Evolutionary conservation across 805 yeast species (phyloP), one percentile per base, ranked within the genome.

Genomic region (Yarrowia sp.): DNA sequence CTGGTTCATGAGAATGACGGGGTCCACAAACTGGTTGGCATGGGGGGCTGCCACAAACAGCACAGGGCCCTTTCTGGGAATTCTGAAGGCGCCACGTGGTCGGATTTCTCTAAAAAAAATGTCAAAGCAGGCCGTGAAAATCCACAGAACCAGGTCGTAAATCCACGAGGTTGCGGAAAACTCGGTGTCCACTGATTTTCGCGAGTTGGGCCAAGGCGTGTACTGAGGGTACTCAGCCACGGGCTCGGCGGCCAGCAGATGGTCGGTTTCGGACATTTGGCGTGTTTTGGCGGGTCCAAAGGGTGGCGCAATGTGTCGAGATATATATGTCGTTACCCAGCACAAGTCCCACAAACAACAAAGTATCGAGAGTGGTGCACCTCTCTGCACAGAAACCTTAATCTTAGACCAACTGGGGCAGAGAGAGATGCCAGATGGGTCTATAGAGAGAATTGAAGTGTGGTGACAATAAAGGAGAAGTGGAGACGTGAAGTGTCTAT

Each of bases 11-110:
- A 95, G 81, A 64, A 95, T 84, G 60, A 93, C 85, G 1, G 95
- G 94, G 71, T 87, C 91, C 40, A 93, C 92, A 75, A 93, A 93
- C 78, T 92, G 97, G 77, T 92, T 92, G n/a, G 97, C 96, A 79
- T 94, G 99, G 1, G 98, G 98, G 1, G 97, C 99, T 12, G 95
- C 96, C 42, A 95, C 98, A 70, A 95, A 88, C 67, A 94, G 89
- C 9, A 92, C 88, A 0, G 98, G 94, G 0, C 97, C 98, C 10
- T 83, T 77, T 38, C 83, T 81, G 14, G 90, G 89, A 63, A 86
- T 83, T 56, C 84, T 84, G 78, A 86, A 91, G 0, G 97, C 92
- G 0, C 98, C 97, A 69, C 98, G 83, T 3, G 95, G 87, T 66
- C 91, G 83, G 70, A 94, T 92, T 75, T 93, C 97, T 69, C 98